These are phyloP conservation scores for Lithohypha guttulata DNA, from an alignment of 2,329 filamentous ascomycete genomes.

Conservation along the genomic window DNA sequence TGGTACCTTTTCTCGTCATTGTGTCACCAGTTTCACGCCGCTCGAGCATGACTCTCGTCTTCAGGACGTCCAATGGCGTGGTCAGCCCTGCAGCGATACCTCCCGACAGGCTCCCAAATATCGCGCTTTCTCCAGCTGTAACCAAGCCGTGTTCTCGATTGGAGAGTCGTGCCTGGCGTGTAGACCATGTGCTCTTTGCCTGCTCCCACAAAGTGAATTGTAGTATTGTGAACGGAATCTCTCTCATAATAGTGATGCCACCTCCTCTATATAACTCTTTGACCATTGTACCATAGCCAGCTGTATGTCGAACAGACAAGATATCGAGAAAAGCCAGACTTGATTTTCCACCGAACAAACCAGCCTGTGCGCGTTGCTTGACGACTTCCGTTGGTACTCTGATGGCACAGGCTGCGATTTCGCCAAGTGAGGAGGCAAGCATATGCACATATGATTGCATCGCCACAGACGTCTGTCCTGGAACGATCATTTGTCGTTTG, in stretches of 20 bases:
- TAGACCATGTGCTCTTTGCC: constrained; percentile 53
- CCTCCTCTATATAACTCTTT: constrained; percentile 84
- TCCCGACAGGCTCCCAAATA: constrained; percentile 75
- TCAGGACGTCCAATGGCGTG: constrained; percentile 89
- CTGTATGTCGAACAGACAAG: constrained; percentile 35
- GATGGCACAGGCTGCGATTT: constrained; percentile 84
- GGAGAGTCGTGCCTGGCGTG: constrained; percentile 43
- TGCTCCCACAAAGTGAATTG: constrained; percentile 97
- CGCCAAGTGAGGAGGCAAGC: constrained; percentile 72
- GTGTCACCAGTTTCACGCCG: constrained; percentile 49
- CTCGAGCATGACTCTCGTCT: constrained; percentile 91
- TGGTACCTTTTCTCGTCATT: constrained; percentile 24
- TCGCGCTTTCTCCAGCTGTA: constrained; percentile 64
- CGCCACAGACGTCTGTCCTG: constrained; percentile 23
- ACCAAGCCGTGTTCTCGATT: constrained; percentile 39
- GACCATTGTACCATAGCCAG: constrained; percentile 45
- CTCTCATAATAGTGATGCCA: constrained; percentile 82
- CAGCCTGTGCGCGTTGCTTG: constrained; percentile 91
- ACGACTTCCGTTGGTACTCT: constrained; percentile 92
- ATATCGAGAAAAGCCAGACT: constrained; percentile 60
- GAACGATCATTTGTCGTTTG: constrained; percentile 45
- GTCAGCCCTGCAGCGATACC: constrained; percentile 78
- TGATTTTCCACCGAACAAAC: constrained; percentile 63
- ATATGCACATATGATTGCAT: constrained; percentile 53
- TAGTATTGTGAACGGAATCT: constrained; percentile 94